A percentile compares a stretch with the other conserved stretches of the same genome.
Conservation (phyloP, 1,284 basidiomycete species). For the Microbotryum lychnidis-dioicae region DNA sequence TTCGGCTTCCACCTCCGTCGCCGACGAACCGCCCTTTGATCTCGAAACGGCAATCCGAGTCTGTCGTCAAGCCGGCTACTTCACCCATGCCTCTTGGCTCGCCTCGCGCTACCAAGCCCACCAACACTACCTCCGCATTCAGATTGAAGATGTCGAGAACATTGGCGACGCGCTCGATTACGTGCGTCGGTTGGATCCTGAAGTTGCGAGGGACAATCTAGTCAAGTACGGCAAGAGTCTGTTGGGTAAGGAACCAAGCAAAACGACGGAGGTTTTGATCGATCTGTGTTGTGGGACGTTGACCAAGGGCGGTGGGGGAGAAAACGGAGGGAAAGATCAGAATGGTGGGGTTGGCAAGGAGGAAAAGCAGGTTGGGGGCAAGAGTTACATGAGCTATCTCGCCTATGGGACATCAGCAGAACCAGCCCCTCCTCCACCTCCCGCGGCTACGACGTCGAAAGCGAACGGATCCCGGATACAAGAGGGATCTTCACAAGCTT, state of each 20-base stretch:
- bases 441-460: slow-evolving; percentile 28
- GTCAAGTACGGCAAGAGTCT: slow-evolving; percentile 46
- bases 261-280: slow-evolving; percentile 82
- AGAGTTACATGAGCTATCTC: slow-evolving; percentile 23
- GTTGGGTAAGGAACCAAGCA: slow-evolving; percentile 68
- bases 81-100: slow-evolving; percentile 86
- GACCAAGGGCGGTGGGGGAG: background rate
- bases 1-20: background rate
- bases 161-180: slow-evolving; percentile 75
- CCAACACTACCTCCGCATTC: slow-evolving; percentile 86
- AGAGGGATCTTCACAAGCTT: no score
- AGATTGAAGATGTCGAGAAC: slow-evolving; percentile 84
- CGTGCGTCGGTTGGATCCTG: slow-evolving; percentile 64
- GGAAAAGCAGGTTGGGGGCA: slow-evolving; percentile 1
- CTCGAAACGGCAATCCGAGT: slow-evolving; percentile 94
- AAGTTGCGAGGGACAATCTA: slow-evolving; percentile 45
- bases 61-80: slow-evolving; percentile 92
- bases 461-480: background rate
- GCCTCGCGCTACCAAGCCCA: slow-evolving; percentile 84
- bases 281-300: slow-evolving; percentile 71
- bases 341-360: background rate
- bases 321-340: background rate
- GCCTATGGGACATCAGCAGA: slow-evolving; percentile 5
- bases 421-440: slow-evolving; percentile 12
- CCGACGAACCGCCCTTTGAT: slow-evolving; percentile 76